Base-by-base conservation (phyloP, 2,329 filamentous ascomycete genomes). In the Curvularia sp. region DNA sequence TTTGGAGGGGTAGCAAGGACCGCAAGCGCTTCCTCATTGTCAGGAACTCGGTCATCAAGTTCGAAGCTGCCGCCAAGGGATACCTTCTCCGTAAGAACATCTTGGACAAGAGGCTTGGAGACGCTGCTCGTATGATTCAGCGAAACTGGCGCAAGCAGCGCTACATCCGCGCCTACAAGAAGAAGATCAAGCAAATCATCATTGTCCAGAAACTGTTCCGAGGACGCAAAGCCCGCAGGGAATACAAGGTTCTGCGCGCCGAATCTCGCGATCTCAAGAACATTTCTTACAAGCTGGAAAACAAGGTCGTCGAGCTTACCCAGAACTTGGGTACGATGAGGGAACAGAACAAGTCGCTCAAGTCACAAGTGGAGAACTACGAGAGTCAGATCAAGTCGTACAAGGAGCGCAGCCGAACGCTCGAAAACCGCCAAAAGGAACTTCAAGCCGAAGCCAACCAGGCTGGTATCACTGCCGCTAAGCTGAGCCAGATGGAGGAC, bases 231-330 rank as follows among this genome's bases (percentile, higher is more conserved):
- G 94, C 95, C 54, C 88, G 95, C 66, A 87, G 84, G 66, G 88
- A 87, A 48, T 99, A 99, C 84, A 98, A 97, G 86, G 87, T 83
- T 69, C 81, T 96, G 61, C 92, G 95, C 67, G 93, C 97, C 79
- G 95, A 99, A 80, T 95, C 95, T 65, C 91, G 95, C 74, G 96
- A 99, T 82, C 86, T 99, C 77, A 98, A 98, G 84, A 94, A 98
- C 79, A 99, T 99, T 69, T 98, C 95, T 2, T 99, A 99, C 84
- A 98, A 97, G 83, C 83, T 99, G 70, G 95, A 99, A 79, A 98
- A 99, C 85, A 99, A 99, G 87, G 95, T 99, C 63, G 92, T 99
- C 63, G 95, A 99, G 81, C 86, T 99, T 72, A 99, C 95, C 1
- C 95, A 99, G 78, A 92, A 90, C 49, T 80, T 99, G 69, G 93